phyloP scores from a whole-genome alignment of 2,329 filamentous ascomycete species.

The Neocatenulostroma microsporum region DNA sequence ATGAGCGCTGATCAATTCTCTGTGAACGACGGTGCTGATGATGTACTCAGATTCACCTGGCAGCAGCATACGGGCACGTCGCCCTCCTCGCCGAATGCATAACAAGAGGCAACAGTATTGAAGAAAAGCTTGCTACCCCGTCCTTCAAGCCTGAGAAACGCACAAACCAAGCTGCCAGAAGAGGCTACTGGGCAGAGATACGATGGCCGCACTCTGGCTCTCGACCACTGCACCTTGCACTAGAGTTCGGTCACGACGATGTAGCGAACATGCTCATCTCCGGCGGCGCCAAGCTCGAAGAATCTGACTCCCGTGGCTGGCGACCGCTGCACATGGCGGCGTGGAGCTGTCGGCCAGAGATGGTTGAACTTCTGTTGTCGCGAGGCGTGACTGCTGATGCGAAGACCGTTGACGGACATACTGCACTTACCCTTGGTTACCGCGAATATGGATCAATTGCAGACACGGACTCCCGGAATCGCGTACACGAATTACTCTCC shows the following conservation, averaged over 20 bases:
- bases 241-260: constrained; percentile 16
- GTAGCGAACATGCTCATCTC: constrained; percentile 14
- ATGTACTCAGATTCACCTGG: constrained; percentile 9
- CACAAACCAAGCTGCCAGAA: constrained; percentile 12
- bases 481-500: constrained; percentile 7
- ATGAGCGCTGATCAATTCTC: background rate
- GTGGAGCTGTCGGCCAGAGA: constrained; percentile 13
- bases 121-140: constrained; percentile 13
- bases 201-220: constrained; percentile 16
- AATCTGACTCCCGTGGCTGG: constrained; percentile 13
- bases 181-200: constrained; percentile 16
- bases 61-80: constrained; percentile 16
- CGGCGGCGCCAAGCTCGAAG: constrained; percentile 14
- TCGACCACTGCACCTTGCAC: constrained; percentile 13
- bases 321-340: constrained; percentile 16
- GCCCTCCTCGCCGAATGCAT: constrained; percentile 11
- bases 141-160: constrained; percentile 15
- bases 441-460: constrained; percentile 9
- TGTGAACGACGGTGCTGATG: background rate
- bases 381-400: constrained; percentile 8
- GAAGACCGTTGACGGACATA: constrained; percentile 13
- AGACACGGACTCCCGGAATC: constrained; percentile 2
- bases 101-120: constrained; percentile 11
- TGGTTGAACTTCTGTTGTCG: constrained; percentile 11
- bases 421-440: constrained; percentile 11